Evolutionary conservation across 345 rosid species (phyloP).

Genomic region (Hibiscus syriacus): DNA sequence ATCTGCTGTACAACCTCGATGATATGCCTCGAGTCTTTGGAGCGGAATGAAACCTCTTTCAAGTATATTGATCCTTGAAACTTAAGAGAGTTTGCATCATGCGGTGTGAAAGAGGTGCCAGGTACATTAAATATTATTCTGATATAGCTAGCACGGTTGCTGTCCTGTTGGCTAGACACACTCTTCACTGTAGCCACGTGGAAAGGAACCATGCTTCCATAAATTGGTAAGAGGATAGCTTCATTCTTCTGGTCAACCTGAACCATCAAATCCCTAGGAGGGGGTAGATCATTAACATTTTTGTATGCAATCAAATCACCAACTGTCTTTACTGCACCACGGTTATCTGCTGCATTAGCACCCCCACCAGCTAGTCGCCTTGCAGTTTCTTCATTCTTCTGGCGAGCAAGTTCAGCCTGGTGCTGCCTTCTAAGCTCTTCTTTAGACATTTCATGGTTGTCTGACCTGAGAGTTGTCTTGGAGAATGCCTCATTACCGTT

Average conservation of each 20-base stretch:
- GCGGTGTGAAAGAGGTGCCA: constrained; percentile 42
- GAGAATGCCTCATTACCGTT: constrained; percentile 25
- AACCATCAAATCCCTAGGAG: constrained; percentile 40
- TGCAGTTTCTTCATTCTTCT: constrained; percentile 55
- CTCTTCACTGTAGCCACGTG: constrained; percentile 42
- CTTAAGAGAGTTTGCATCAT: constrained; percentile 36
- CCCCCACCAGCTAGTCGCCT: constrained; percentile 50
- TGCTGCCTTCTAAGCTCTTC: constrained; percentile 51
- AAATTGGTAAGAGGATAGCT: constrained; percentile 37
- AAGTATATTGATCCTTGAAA: constrained; percentile 38
- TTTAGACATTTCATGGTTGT: constrained; percentile 43
- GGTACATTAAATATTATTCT: constrained; percentile 44
- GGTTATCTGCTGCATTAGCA: constrained; percentile 22
- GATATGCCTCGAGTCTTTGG: constrained; percentile 46
- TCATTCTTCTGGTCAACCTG: constrained; percentile 50
- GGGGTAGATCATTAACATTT: constrained; percentile 45
- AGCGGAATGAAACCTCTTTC: constrained; percentile 45
- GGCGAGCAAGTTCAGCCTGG: constrained; percentile 54
- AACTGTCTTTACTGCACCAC: constrained; percentile 23
- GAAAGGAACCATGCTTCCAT: constrained; percentile 54
- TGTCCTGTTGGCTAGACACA: constrained; percentile 47
- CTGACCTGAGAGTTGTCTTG: constrained; percentile 48
- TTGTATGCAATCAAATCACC: constrained; percentile 44
- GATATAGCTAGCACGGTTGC: constrained; percentile 35
- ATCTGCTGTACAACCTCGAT: constrained; percentile 44